A percentile compares a stretch with the other conserved stretches of the same genome.
Evolutionary conservation across 306 rosid genomes (phyloP).

Genomic region (Ammopiptanthus mongolicus): DNA sequence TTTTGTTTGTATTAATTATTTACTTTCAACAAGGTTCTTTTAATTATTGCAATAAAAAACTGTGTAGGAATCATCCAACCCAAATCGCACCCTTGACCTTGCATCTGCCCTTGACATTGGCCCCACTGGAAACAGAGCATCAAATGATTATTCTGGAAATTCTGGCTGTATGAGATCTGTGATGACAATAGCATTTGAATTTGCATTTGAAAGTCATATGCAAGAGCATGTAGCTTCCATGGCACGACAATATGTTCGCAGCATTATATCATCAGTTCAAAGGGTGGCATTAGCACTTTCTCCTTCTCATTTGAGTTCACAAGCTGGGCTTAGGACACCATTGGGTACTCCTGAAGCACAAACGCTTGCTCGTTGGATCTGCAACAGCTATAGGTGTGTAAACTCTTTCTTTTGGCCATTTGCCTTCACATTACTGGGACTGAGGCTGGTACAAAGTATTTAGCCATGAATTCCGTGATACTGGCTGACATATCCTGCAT

Average conservation of each 20-base stretch:
- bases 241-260: slow-evolving; percentile 98
- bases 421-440: no score
- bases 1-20: not conserved
- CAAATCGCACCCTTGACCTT: slow-evolving; percentile 99
- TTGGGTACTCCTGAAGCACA: slow-evolving; percentile 98
- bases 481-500: not conserved
- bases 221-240: slow-evolving; percentile 97
- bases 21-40: not conserved
- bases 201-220: slow-evolving; percentile 97
- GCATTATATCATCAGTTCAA: slow-evolving; percentile 96
- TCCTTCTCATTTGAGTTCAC: slow-evolving; percentile 85
- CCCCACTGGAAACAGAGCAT: slow-evolving; percentile 67
- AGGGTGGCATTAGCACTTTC: slow-evolving; percentile 97
- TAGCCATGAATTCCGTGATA: no score
- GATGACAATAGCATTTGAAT: slow-evolving; percentile 98
- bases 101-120: slow-evolving; percentile 98
- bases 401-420: not conserved
- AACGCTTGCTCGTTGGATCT: slow-evolving; percentile 95
- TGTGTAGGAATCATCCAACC: slow-evolving; percentile 92
- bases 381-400: slow-evolving; percentile 83
- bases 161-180: slow-evolving; percentile 86
- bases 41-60: not conserved
- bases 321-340: slow-evolving; percentile 78
- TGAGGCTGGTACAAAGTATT: no score
- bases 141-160: slow-evolving; percentile 58